These are phyloP conservation scores for Kluyveromyces nonfermentans DNA, from an alignment of 805 yeast species.

Conservation along the genomic window DNA sequence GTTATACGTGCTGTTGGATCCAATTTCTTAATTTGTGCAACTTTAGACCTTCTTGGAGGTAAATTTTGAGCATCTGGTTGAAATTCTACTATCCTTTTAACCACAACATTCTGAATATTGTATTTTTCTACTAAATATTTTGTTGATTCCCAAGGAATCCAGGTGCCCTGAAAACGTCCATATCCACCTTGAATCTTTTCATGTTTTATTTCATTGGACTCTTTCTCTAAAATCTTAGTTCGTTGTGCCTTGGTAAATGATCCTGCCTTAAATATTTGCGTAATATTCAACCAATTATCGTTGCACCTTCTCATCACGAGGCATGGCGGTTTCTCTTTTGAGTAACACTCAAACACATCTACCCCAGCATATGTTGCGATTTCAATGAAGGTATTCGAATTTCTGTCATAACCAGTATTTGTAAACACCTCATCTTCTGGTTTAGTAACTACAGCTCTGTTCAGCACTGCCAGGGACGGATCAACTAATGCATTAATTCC, in stretches of 20 bases:
- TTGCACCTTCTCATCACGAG: slow-evolving; percentile 69
- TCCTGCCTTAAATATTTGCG: slow-evolving; percentile 72
- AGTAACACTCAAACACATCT: slow-evolving; percentile 52
- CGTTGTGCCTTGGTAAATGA: slow-evolving; percentile 71
- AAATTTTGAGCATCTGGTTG: slow-evolving; percentile 40
- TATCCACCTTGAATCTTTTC: slow-evolving; percentile 82
- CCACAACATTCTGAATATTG: slow-evolving; percentile 41
- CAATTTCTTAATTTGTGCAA: slow-evolving; percentile 23
- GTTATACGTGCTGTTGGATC: slow-evolving; percentile 25
- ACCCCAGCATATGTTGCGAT: slow-evolving; percentile 42
- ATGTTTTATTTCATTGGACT: slow-evolving; percentile 60
- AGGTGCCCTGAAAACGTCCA: slow-evolving; percentile 79
- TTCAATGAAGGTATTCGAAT: slow-evolving; percentile 21
- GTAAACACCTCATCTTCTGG: not conserved
- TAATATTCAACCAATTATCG: slow-evolving; percentile 92
- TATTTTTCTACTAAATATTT: slow-evolving; percentile 44
- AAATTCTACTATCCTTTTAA: slow-evolving; percentile 44
- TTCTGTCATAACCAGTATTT: not conserved
- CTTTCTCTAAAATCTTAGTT: slow-evolving; percentile 66
- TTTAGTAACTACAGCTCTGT: not conserved
- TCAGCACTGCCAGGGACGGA: not conserved
- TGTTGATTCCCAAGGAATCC: slow-evolving; percentile 70
- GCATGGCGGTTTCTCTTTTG: slow-evolving; percentile 37
- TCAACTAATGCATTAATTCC: not conserved
- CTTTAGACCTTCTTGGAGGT: slow-evolving; percentile 33